Conservation (phyloP, 108 stramenopile species). For the Heterococcus sp. region DNA sequence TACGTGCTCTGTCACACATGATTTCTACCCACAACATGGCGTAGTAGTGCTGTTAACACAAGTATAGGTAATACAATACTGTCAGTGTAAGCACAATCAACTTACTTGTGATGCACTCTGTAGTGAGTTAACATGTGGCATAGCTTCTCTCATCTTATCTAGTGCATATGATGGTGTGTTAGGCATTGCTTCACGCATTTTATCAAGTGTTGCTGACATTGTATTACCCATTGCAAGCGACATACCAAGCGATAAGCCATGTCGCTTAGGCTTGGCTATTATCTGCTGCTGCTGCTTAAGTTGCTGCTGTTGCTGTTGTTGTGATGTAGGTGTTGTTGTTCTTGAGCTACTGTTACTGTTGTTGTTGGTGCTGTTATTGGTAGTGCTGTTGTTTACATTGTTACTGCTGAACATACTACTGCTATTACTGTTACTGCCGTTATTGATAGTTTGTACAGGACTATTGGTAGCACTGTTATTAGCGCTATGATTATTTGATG, state of each 20-base stretch:
- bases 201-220: neutral
- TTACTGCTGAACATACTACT: neutral
- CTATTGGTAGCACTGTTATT: neutral
- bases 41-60: neutral
- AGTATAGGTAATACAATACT: neutral
- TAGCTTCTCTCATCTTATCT: neutral
- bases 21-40: neutral
- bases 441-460: neutral
- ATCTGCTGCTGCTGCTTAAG: neutral
- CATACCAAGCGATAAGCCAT: neutral
- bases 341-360: neutral
- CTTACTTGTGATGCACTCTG: neutral
- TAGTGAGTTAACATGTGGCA: neutral
- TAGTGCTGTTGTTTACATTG: neutral
- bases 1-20: neutral
- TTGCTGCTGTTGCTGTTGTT: neutral
- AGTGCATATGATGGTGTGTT: neutral
- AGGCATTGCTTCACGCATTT: neutral
- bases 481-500: no score
- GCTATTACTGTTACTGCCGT: neutral
- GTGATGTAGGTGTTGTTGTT: neutral
- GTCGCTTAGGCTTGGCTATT: neutral
- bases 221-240: neutral
- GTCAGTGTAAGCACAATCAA: neutral
- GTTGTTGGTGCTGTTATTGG: neutral